phyloP scores from a whole-genome alignment of 2,329 filamentous ascomycete species.

The Pyricularia grisea region DNA sequence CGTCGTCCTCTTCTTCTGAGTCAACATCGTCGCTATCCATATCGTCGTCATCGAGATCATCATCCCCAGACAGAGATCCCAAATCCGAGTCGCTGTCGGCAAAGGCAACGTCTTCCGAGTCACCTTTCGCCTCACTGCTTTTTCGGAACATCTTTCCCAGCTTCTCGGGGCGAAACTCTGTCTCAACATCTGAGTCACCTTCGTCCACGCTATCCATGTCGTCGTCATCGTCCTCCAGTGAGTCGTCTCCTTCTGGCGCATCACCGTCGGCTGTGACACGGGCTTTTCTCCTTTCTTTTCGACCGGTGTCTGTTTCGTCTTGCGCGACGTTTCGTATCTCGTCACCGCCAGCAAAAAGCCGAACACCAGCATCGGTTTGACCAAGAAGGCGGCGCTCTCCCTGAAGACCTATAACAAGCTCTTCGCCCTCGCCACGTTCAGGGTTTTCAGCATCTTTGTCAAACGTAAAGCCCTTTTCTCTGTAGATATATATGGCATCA shows the following conservation, averaged over 20 bases:
- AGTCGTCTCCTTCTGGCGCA: conserved; percentile 42
- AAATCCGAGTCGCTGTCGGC: conserved; percentile 96
- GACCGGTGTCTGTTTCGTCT: conserved; percentile 44
- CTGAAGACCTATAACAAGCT: conserved; percentile 86
- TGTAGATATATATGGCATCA: conserved; percentile 84
- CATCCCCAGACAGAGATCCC: conserved; percentile 63
- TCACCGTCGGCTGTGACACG: conserved; percentile 48
- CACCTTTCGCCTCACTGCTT: conserved; percentile 35
- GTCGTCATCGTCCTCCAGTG: background rate
- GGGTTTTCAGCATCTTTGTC: conserved; percentile 54
- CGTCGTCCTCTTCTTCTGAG: conserved; percentile 20
- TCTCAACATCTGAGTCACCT: conserved; percentile 39
- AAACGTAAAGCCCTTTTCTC: conserved; percentile 67
- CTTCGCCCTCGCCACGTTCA: conserved; percentile 86
- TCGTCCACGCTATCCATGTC: conserved; percentile 20
- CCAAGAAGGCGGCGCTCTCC: conserved; percentile 74
- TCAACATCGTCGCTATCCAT: conserved; percentile 37
- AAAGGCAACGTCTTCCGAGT: conserved; percentile 71
- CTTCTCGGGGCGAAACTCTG: conserved; percentile 49
- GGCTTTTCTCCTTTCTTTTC: conserved; percentile 49
- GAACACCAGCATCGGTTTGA: conserved; percentile 70
- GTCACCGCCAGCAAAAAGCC: conserved; percentile 74
- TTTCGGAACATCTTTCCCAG: conserved; percentile 53
- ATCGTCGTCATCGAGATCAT: conserved; percentile 29
- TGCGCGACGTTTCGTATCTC: conserved; percentile 51